Evolutionary conservation across 2,329 filamentous ascomycete genomes (phyloP), one percentile per base, ranked within the genome.

Genomic region (Podosphaera xanthii): DNA sequence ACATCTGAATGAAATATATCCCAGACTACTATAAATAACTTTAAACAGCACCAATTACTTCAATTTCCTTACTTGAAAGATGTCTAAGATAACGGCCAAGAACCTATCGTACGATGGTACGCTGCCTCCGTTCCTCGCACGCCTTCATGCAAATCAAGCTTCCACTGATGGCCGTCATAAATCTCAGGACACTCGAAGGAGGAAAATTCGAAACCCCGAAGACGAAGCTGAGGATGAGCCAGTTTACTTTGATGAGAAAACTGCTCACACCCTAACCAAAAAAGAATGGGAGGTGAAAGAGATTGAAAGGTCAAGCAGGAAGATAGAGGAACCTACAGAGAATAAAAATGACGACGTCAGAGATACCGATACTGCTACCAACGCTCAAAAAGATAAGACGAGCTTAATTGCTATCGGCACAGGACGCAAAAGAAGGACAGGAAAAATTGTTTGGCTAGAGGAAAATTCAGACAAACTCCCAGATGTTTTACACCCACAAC

Each of bases 211-310:
- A 42, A 79, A 78, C 14, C 79, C 73, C 61, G 81, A 83, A 64
- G 82, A 83, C 48, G 81, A 88, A 61, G 84, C 84, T 10, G 86
- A 91, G 64, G 86, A 91, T 69, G 83, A 76, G 57, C 87, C 87
- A 0, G 76, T 87, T 0, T 81, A 87, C 58, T 80, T 92, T 3
- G 79, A 91, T 64, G 86, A 88, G 67, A 75, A 78, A 3, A 84
- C 81, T 57, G 84, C 87, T 59, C 76, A 83, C 36, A 77, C 68
- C 3, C 60, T 65, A 57, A 69, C 72, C 38, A 70, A 69, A 53
- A 68, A 69, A 14, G 69, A 71, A 60, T 65, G 62, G 68, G 66
- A 62, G 63, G 64, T 61, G 33, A 44, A 35, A 22, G 63, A 64
- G 30, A 63, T 60, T 58, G 64, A 66, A 22, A 22, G 22, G 22